Percentiles rank a stretch among this genome's conserved stretches.
Evolutionary conservation across 139 green algal species (phyloP).

Genomic region (Limnomonas spitsbergensis): DNA sequence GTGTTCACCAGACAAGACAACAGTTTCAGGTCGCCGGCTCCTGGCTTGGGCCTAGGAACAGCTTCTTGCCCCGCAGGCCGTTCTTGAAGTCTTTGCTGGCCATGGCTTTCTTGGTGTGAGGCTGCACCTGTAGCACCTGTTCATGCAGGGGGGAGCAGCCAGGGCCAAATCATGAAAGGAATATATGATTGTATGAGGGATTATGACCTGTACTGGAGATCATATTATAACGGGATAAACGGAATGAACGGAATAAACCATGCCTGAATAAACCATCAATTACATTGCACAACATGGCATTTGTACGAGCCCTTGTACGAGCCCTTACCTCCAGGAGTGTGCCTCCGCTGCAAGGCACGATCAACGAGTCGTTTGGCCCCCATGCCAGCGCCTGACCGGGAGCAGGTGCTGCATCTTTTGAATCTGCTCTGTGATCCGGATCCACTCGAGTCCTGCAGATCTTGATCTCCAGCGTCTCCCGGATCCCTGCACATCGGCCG

Average conservation of each 20-base stretch:
- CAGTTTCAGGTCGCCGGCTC: background rate
- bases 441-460: background rate
- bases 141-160: background rate
- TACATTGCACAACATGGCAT: background rate
- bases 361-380: background rate
- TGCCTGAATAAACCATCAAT: background rate
- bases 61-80: slow-evolving; percentile 59
- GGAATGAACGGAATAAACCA: no score
- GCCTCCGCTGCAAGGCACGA: background rate
- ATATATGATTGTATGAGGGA: background rate
- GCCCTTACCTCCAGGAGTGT: slow-evolving; percentile 3
- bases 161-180: background rate
- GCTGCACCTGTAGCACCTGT: slow-evolving; percentile 69
- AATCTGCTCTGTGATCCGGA: background rate
- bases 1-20: background rate
- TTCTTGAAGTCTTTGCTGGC: slow-evolving; percentile 65
- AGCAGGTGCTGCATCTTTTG: background rate
- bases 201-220: background rate
- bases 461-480: background rate
- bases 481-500: background rate
- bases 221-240: background rate
- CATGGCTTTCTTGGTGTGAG: slow-evolving; percentile 73
- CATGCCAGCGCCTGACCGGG: background rate
- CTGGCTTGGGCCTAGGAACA: slow-evolving; percentile 25
- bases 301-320: background rate